Conservation (phyloP, 345 rosid genomes). For the Syzygium aqueum region DNA sequence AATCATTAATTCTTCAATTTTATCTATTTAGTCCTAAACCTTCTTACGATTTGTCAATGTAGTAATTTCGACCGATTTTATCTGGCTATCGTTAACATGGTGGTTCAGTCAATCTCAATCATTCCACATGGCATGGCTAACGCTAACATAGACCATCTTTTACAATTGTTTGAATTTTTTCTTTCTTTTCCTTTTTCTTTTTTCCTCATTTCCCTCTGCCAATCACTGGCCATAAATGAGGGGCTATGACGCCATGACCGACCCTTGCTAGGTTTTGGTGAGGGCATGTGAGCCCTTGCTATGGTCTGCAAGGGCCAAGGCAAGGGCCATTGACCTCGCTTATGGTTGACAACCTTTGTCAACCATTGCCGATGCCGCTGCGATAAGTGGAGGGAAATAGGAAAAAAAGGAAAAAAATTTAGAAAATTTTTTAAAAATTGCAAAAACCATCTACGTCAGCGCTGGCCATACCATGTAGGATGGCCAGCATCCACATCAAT, state of each 20-base stretch:
- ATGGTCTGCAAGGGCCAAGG: not conserved
- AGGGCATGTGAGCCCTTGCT: not conserved
- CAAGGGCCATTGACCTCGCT: not conserved
- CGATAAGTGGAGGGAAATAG: fast-evolving
- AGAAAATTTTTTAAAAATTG: not conserved
- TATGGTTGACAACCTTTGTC: not conserved
- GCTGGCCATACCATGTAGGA: fast-evolving
- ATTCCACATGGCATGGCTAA: not conserved
- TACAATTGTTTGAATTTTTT: not conserved
- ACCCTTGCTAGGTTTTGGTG: not conserved
- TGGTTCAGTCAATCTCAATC: not conserved
- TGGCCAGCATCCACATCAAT: fast-evolving
- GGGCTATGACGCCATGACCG: fast-evolving
- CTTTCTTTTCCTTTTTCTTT: not conserved
- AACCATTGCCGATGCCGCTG: fast-evolving
- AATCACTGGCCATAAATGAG: not conserved
- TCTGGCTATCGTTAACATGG: not conserved
- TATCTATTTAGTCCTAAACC: not conserved
- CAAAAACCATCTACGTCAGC: fast-evolving
- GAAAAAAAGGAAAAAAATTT: not conserved
- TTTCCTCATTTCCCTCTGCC: fast-evolving
- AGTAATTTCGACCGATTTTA: not conserved
- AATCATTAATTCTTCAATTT: not conserved
- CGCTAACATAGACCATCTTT: not conserved
- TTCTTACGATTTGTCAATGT: not conserved